Base-by-base conservation (phyloP, 495 filamentous ascomycete species). In the Lophiotrema nucula region DNA sequence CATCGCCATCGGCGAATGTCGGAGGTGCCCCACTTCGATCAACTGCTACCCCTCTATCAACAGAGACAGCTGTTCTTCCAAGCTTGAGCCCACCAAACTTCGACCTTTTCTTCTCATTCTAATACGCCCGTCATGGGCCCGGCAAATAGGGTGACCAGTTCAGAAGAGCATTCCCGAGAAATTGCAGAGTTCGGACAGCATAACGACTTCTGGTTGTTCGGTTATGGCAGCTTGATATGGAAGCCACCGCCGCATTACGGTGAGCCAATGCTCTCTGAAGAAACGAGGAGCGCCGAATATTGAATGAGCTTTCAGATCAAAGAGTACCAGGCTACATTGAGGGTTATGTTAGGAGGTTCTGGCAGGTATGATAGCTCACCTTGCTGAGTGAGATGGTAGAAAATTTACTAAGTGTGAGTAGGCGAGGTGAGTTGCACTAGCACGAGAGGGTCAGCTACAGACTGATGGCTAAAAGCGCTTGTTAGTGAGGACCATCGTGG, bases 191-290 rank as follows among this genome's bases (percentile, higher is more conserved):
- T 66, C 31, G 63, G 63, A 13, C 6, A 57, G 27, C 49, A 61
- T 19, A 38, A 58, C 33, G 63, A 66, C 19, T 66, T 66, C 28
- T 66, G 63, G 63, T 35, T 66, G 24, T 66, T 66, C 28, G 63
- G 63, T n/a, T 66, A 66, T 35, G 63, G 92, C 72, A 95, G 90
- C 58, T 76, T 98, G 70, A 97, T 98, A 55, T 98, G 92, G 92
- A 98, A 98, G 70, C 92, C 93, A 22, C 95, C 93, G 45, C 93
- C 95, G 47, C 88, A 96, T 69, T 96, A 85, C 70, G 92, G 93
- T 97, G 84, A 52, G 77, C 2, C 0, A 35, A 49, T 1, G 19
- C 25, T 54, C 24, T 48, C 31, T 53, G n/a, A n/a, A 46, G 6
- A 45, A 22, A 3, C 31, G n/a, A 8, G 31, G 8, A 35, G n/a